A percentile compares a stretch with the other conserved stretches of the same genome.
These are phyloP conservation scores for Nicotiana tabacum DNA, from an alignment of 257 asterid species.

Conservation along the genomic window DNA sequence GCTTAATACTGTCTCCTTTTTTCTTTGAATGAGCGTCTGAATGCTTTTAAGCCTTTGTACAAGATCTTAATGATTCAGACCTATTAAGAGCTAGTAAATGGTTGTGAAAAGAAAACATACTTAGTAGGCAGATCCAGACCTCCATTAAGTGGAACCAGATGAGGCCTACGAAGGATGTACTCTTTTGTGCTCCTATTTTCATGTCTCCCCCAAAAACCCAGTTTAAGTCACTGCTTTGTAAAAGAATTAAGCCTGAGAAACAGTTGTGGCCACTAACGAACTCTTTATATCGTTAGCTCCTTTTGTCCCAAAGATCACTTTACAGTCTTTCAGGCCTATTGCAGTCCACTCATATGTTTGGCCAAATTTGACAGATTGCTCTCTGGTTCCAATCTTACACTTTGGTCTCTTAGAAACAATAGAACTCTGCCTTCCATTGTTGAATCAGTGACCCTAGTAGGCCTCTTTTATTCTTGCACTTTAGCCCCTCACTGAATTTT, in stretches of 20 bases:
- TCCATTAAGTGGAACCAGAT: not conserved
- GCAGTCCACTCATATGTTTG: not conserved
- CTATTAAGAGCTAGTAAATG: not conserved
- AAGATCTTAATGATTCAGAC: not conserved
- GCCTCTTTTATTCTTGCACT: not conserved
- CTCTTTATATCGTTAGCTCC: not conserved
- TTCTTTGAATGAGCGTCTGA: not conserved
- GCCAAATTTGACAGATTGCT: too few species aligned
- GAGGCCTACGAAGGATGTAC: not conserved
- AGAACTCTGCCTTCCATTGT: too few species aligned
- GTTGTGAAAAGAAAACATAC: not conserved
- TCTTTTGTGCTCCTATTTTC: not conserved
- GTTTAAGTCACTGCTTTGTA: not conserved
- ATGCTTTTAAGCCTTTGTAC: not conserved
- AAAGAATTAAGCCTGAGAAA: not conserved
- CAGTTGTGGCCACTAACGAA: not conserved
- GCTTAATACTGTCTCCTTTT: not conserved
- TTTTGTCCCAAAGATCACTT: not conserved
- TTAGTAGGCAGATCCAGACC: not conserved
- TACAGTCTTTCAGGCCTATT: slow-evolving; percentile 3
- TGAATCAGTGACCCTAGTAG: too few species aligned
- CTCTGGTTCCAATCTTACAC: too few species aligned
- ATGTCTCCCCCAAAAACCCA: not conserved
- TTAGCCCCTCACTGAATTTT: not conserved
- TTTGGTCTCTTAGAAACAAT: too few species aligned